Conservation (phyloP, 2,329 filamentous ascomycete species). For the Neocatenulostroma microsporum region DNA sequence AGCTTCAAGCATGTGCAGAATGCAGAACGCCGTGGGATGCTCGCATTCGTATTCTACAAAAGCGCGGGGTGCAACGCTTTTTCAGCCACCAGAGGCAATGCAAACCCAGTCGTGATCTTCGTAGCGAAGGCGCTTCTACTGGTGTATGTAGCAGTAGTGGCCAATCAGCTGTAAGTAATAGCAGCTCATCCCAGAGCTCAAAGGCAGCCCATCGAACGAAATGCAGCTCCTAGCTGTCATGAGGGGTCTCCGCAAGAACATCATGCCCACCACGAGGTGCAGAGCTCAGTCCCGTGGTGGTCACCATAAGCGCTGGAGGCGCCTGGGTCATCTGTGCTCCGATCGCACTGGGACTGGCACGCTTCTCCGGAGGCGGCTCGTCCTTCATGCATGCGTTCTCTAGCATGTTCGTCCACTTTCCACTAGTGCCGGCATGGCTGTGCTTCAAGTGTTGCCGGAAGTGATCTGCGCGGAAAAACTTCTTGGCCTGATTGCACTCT, state of each 20-base stretch:
- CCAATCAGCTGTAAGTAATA: too few relatives aligned
- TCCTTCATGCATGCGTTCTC: conserved; percentile 97
- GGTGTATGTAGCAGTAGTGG: too few relatives aligned
- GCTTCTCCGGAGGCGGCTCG: conserved; percentile 53
- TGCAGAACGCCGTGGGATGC: too few relatives aligned
- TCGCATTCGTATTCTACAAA: too few relatives aligned
- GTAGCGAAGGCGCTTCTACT: too few relatives aligned
- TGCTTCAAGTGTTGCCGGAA: conserved; percentile 98
- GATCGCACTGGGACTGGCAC: conserved; percentile 5
- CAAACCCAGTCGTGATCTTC: too few relatives aligned
- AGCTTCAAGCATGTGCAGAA: too few relatives aligned
- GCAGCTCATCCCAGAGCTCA: too few relatives aligned
- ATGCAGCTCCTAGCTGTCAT: too few relatives aligned
- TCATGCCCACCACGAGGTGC: neutral
- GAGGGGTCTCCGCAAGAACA: conserved; percentile 8
- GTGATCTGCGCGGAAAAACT: conserved; percentile 95
- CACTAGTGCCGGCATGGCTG: conserved; percentile 89
- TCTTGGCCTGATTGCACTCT: conserved; percentile 97
- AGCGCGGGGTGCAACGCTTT: too few relatives aligned
- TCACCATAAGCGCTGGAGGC: conserved; percentile 22
- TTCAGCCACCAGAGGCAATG: too few relatives aligned
- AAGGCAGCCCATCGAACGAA: too few relatives aligned
- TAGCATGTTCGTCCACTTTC: conserved; percentile 98
- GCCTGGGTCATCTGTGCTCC: conserved; percentile 6
- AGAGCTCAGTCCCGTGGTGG: conserved; percentile 16